Evolutionary conservation across 768 basidiomycete species (phyloP), one percentile per base, ranked within the genome.

Genomic region (Leccinum arenicola): DNA sequence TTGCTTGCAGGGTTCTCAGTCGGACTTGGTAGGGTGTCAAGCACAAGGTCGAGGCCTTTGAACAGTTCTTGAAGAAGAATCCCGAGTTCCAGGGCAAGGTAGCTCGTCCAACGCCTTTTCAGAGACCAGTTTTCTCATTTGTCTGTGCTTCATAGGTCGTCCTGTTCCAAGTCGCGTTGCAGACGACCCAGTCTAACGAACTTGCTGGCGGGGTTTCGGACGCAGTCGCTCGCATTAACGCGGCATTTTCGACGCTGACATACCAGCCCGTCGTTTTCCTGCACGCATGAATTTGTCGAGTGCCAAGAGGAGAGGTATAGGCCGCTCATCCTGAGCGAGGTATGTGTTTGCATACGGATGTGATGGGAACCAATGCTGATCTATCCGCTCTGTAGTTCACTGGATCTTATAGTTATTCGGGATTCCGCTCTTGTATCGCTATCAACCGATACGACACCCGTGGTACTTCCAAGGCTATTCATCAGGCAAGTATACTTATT

Each of bases 211-310:
- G 83, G 45, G 88, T 92, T 5, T 80, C 88, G 6, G 89, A 92
- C 62, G 66, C 65, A 15, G 88, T 94, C 54, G 83, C 91, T 1
- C 84, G 88, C 35, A 85, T 95, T 75, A 94, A 94, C 71, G 86
- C 88, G 6, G 80, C 85, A 5, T 95, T 89, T 77, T 91, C 89
- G 15, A 90, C 86, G 2, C 78, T 94, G 54, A 93, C 92, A 0
- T 94, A 93, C 69, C 92, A 93, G 65, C 93, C 93, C 11, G 82
- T 93, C 50, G 88, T 93, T 27, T 93, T 94, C 75, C 74, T 94
- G 52, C 89, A 86, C 87, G 2, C 90, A 92, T 68, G 90, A 93
- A 70, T 93, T 84, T 67, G 90, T 95, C 11, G 89, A 91, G 71
- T 93, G 91, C 66, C 93, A 93, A 70, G 87, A 90, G 66, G 84